Evolutionary conservation across 352 stramenopile genomes (phyloP), one percentile per base, ranked within the genome.

Genomic region (Pythium aristosporum): DNA sequence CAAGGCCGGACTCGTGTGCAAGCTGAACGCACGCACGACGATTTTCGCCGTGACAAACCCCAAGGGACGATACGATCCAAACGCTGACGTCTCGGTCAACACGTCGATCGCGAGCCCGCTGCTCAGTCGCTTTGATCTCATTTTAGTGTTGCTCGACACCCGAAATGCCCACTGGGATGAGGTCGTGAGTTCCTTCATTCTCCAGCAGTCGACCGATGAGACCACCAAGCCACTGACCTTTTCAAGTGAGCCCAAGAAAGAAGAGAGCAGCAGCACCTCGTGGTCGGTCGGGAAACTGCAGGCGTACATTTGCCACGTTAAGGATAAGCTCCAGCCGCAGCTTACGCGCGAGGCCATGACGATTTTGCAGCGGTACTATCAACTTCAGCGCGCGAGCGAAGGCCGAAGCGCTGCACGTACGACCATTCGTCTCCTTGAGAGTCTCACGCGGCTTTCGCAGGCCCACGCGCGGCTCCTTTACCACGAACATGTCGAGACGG

Each of bases 51-150:
- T 98, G 39, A 98, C 93, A 66, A 99, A 99, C 73, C 92, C 96
- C 16, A 92, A 89, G 58, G 90, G 94, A 13, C 72, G 77, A 15
- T 91, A 94, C 54, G 90, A 98, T 56, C 80, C 87, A 28, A 86
- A 95, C 44, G 75, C 74, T 2, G 91, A 94, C 67, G 73, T 99
- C 5, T 93, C 92, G 6, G 78, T 91, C 50, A 99, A 99, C 74
- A 98, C 96, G n/a, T 86, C 89, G 28, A 98, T 99, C 37, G 95
- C 84, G 30, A 96, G 92, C 23, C 96, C 96, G 16, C 79, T 99
- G 20, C 68, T 99, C n/a, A 98, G 85, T 75, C 81, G 96, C n/a
- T 99, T 99, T 71, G 96, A 99, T 71, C 71, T 99, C 7, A 96
- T 99, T 59, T 89, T 99, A 52, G 87, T 98, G 37, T 75, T 99